Base-by-base conservation (phyloP, 2,329 filamentous ascomycete genomes). In the Colletotrichum tropicicola region DNA sequence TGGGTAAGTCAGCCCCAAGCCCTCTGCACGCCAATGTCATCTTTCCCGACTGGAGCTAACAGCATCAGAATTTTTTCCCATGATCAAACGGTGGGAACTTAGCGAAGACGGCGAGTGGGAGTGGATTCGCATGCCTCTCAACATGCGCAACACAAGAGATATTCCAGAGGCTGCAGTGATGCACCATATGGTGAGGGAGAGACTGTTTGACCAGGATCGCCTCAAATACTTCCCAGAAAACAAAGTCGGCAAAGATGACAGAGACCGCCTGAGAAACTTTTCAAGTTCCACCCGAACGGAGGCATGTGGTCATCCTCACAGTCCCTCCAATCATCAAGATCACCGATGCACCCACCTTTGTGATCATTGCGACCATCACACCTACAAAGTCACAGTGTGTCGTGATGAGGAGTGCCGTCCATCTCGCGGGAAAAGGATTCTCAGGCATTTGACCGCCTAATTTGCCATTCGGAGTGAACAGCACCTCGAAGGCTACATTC, bases 71-170 rank as follows among this genome's bases (percentile, higher is more conserved):
- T 39, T 27, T 15, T 48, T 35, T n/a, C 79, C 79, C 0, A 66
- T 78, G 53, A 72, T 80, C 35, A 77, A 75, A 0, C 77, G 80
- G 6, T 80, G 77, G 77, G 79, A 82, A 37, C 69, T 81, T 17
- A 69, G n/a, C 17, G 10, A 72, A 3, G 54, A 68, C n/a, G 71
- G 72, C 57, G 72, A 67, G 15, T 79, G 75, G 77, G 70, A 70
- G 6, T 72, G 77, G n/a, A 65, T 75, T 6, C 73, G 74, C 32
- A 79, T 76, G 53, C 78, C 77, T 5, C 76, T 78, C 41, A 80
- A 80, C 70, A 68, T 32, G n/a, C 79, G 78, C 15, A 65, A 67
- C 2, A 63, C 73, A 5, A 76, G 79, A 8, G 79, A 81, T 35
- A 80, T 81, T 17, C 79, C 79, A 0, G 65, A 61, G 6, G 73